These are phyloP conservation scores for Diaporthe humulicola DNA, from an alignment of 2,329 filamentous ascomycete genomes.

Conservation along the genomic window DNA sequence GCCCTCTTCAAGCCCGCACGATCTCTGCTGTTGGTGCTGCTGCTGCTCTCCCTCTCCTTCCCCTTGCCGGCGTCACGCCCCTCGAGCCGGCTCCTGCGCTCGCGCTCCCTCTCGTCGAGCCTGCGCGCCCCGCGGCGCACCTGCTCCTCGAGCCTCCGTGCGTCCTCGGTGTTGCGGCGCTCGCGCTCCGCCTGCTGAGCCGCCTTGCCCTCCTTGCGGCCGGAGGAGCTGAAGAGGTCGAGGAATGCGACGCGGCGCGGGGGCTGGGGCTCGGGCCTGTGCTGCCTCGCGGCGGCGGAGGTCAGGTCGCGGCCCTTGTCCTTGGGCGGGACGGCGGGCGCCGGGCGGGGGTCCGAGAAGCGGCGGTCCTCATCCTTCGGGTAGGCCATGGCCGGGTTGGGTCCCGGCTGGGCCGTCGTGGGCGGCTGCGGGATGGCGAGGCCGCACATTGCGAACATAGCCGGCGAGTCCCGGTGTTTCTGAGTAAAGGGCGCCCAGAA, in stretches of 20 bases:
- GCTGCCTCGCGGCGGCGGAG: background rate
- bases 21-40: background rate
- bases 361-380: background rate
- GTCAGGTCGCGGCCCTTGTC: slow-evolving; percentile 22
- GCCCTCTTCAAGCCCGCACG: background rate
- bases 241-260: background rate
- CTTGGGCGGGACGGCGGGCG: background rate
- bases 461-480: slow-evolving; percentile 44
- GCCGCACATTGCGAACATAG: slow-evolving; percentile 49
- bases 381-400: slow-evolving; percentile 44
- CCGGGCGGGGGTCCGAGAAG: background rate
- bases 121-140: background rate
- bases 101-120: background rate
- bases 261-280: background rate
- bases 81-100: background rate
- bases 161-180: background rate
- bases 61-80: background rate
- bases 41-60: background rate
- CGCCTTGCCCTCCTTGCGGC: background rate
- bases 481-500: slow-evolving; percentile 45
- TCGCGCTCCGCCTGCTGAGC: background rate
- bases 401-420: background rate
- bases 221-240: background rate
- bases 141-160: background rate
- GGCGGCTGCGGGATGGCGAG: slow-evolving; percentile 41